phyloP scores from a whole-genome alignment of 2,329 filamentous ascomycete species.

The Pseudocercospora fuligena region DNA sequence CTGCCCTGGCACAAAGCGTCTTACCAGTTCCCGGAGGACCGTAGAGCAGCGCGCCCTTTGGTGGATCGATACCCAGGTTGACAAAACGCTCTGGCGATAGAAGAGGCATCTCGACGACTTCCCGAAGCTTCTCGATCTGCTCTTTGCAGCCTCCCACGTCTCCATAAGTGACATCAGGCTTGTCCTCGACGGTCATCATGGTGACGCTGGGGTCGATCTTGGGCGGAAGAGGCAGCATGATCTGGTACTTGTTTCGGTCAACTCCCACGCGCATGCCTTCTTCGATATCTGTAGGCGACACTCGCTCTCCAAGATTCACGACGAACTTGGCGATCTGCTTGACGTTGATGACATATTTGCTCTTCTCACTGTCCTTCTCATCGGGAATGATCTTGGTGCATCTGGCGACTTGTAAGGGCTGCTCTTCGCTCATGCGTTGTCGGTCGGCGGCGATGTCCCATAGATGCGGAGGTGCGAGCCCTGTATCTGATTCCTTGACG shows the following conservation, averaged over 20 bases:
- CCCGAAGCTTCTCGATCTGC: conserved; percentile 97
- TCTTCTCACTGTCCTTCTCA: conserved; percentile 94
- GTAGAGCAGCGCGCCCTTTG: conserved; percentile 95
- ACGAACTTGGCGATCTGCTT: conserved; percentile 99
- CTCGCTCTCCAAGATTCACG: conserved; percentile 93
- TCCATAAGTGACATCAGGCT: conserved; percentile 98
- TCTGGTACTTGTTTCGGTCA: conserved; percentile 99
- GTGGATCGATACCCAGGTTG: conserved; percentile 97
- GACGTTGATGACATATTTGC: conserved; percentile 99
- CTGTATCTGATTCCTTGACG: conserved; percentile 90
- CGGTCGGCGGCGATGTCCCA: conserved; percentile 98
- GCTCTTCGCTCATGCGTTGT: conserved; percentile 98
- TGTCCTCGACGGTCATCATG: conserved; percentile 99
- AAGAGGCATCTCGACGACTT: conserved; percentile 98
- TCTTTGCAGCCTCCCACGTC: conserved; percentile 99
- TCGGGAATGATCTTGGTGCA: conserved; percentile 99
- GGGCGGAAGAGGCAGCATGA: conserved; percentile 90
- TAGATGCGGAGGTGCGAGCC: conserved; percentile 94
- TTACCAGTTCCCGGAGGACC: conserved; percentile 98
- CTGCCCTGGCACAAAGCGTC: conserved; percentile 94
- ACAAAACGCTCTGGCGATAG: conserved; percentile 96
- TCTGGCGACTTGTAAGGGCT: conserved; percentile 93
- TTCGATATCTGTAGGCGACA: conserved; percentile 98
- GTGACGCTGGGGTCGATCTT: conserved; percentile 99
- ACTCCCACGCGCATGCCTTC: conserved; percentile 98